phyloP scores from a whole-genome alignment of 2,329 filamentous ascomycete species.

The Penicillium hesseltinei region DNA sequence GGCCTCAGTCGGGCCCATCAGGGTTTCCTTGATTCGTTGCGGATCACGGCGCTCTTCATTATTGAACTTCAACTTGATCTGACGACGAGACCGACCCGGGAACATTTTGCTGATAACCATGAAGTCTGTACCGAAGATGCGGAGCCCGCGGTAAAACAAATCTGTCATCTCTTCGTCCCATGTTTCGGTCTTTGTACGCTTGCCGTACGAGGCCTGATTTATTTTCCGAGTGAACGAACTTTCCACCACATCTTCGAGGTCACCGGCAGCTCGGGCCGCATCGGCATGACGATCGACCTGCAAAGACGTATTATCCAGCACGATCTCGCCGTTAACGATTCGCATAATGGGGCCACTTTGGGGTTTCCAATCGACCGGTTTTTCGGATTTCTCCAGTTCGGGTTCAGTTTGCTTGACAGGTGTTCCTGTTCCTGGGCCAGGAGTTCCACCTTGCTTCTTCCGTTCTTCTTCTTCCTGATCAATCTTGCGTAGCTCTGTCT shows the following conservation, averaged over 20 bases:
- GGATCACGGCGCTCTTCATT: conserved; percentile 60
- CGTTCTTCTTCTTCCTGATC: conserved; percentile 55
- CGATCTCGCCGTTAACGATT: conserved; percentile 58
- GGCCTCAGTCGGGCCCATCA: conserved; percentile 47
- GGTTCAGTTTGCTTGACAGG: conserved; percentile 30
- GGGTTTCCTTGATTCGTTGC: conserved; percentile 51
- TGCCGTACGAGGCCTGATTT: conserved; percentile 48
- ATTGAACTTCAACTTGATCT: conserved; percentile 63
- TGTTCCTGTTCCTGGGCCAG: conserved; percentile 16
- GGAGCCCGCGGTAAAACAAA: conserved; percentile 60
- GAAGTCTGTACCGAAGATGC: conserved; percentile 65
- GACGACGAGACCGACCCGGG: conserved; percentile 56
- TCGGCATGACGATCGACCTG: conserved; percentile 57
- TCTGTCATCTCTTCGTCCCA: conserved; percentile 61
- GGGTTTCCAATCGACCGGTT: conserved; percentile 23
- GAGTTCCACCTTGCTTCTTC: conserved; percentile 40
- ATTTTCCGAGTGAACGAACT: conserved; percentile 48
- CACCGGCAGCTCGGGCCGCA: conserved; percentile 48
- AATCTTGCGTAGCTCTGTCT: conserved; percentile 56
- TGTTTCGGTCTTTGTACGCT: conserved; percentile 51
- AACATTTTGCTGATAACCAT: conserved; percentile 64
- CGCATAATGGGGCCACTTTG: conserved; percentile 49
- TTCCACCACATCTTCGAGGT: conserved; percentile 47
- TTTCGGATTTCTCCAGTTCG: conserved; percentile 21
- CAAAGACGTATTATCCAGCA: conserved; percentile 52